A percentile compares a stretch with the other conserved stretches of the same genome.
Evolutionary conservation across 306 rosid species (phyloP).

Genomic region (Hippophae tibetana): DNA sequence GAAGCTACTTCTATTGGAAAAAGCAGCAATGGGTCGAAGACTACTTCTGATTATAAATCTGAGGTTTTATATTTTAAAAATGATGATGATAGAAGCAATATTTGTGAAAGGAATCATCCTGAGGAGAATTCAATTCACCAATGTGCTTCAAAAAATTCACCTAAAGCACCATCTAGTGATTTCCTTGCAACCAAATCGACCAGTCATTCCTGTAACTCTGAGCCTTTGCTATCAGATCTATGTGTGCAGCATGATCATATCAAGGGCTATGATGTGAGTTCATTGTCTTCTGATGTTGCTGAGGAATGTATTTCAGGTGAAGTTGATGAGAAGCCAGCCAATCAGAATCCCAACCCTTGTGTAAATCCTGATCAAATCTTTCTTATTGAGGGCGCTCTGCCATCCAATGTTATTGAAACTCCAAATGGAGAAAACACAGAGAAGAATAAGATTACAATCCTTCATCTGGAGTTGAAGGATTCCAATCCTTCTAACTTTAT

Average conservation of each 20-base stretch:
- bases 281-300: slow-evolving; percentile 17
- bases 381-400: slow-evolving; percentile 27
- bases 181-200: slow-evolving; percentile 22
- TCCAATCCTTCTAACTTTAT: slow-evolving; percentile 18
- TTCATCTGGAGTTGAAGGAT: slow-evolving; percentile 20
- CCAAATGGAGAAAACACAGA: slow-evolving; percentile 22
- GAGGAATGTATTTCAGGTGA: slow-evolving; percentile 21
- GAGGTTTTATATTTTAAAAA: slow-evolving; percentile 54
- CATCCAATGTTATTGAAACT: slow-evolving; percentile 18
- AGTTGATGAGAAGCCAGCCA: slow-evolving; percentile 24
- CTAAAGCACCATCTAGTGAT: slow-evolving; percentile 19
- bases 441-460: slow-evolving; percentile 17
- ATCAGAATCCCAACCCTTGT: slow-evolving; percentile 25
- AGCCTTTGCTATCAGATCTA: slow-evolving; percentile 31
- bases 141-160: slow-evolving; percentile 19
- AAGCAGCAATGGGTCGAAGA: slow-evolving; percentile 39
- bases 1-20: slow-evolving; percentile 23
- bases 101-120: slow-evolving; percentile 22
- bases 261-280: slow-evolving; percentile 19
- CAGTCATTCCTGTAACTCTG: slow-evolving; percentile 9
- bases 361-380: slow-evolving; percentile 39
- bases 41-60: slow-evolving; percentile 61
- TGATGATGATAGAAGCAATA: slow-evolving; percentile 27
- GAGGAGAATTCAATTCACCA: slow-evolving; percentile 19
- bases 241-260: slow-evolving; percentile 26